Evolutionary conservation across 176 grass and related monocot species (phyloP).

Genomic region (Rhipidocladum racemiflorum): DNA sequence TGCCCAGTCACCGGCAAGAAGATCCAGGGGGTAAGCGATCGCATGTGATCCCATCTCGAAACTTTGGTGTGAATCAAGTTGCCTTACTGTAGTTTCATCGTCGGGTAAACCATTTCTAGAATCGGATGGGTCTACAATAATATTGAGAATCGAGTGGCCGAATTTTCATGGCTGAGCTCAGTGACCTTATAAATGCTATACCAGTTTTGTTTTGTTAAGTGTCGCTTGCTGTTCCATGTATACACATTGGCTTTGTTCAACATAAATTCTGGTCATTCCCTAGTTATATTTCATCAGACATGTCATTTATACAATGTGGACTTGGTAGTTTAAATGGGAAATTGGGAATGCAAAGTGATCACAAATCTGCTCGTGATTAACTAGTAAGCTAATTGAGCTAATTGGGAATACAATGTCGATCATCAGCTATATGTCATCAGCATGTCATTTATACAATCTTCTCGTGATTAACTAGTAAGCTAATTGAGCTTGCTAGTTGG

Average conservation of each 20-base stretch:
- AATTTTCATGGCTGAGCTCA: neutral
- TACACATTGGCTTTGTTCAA: neutral
- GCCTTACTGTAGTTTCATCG: neutral
- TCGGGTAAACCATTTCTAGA: neutral
- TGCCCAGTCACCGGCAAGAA: conserved; percentile 87
- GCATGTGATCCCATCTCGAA: neutral
- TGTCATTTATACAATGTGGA: neutral
- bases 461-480: too few relatives aligned
- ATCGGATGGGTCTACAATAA: too few relatives aligned
- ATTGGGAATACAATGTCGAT: too few relatives aligned
- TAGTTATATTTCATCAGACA: neutral
- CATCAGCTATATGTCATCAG: too few relatives aligned
- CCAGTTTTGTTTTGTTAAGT: neutral
- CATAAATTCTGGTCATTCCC: neutral
- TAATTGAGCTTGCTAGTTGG: too few relatives aligned
- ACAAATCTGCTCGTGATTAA: neutral
- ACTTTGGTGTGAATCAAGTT: neutral
- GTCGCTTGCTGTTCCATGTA: neutral
- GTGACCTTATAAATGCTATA: neutral
- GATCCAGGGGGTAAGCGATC: conserved; percentile 79
- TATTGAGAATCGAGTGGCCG: too few relatives aligned
- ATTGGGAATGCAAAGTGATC: neutral
- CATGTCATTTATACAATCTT: too few relatives aligned
- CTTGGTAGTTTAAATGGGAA: neutral
- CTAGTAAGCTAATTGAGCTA: neutral